Conservation (phyloP, 1,139 yeast genomes). For the Groenewaldozyma auringiensis region DNA sequence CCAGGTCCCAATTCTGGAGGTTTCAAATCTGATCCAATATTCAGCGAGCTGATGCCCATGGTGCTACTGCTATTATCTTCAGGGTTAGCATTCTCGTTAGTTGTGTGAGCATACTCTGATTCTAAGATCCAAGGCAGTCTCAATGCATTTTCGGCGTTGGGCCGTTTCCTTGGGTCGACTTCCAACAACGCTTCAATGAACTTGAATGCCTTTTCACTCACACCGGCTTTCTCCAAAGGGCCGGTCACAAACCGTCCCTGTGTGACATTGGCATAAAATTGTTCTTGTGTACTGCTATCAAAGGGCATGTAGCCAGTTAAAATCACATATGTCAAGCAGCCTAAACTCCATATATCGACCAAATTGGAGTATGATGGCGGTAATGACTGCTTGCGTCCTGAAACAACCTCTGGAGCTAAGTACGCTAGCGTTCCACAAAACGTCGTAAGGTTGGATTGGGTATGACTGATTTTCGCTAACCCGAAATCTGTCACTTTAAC, state of each 20-base stretch:
- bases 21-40: background rate
- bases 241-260: constrained; percentile 75
- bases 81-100: constrained; percentile 13
- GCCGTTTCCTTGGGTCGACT: constrained; percentile 63
- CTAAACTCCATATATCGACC: constrained; percentile 95
- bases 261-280: constrained; percentile 66
- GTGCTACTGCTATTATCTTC: constrained; percentile 19
- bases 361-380: constrained; percentile 57
- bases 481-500: constrained; percentile 94
- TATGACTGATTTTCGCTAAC: constrained; percentile 70
- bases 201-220: constrained; percentile 56
- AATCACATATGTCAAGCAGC: constrained; percentile 84
- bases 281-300: constrained; percentile 85
- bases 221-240: constrained; percentile 60
- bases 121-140: constrained; percentile 57
- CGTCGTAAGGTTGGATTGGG: constrained; percentile 72
- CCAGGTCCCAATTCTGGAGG: background rate
- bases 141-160: constrained; percentile 66
- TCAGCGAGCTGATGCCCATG: background rate
- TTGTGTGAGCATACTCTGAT: constrained; percentile 2
- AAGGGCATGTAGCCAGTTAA: constrained; percentile 90
- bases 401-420: constrained; percentile 89
- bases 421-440: constrained; percentile 89
- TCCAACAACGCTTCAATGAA: constrained; percentile 63
- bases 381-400: constrained; percentile 41